Conservation (phyloP, 805 yeast genomes). For the Wickerhamiella allomyrinae region DNA sequence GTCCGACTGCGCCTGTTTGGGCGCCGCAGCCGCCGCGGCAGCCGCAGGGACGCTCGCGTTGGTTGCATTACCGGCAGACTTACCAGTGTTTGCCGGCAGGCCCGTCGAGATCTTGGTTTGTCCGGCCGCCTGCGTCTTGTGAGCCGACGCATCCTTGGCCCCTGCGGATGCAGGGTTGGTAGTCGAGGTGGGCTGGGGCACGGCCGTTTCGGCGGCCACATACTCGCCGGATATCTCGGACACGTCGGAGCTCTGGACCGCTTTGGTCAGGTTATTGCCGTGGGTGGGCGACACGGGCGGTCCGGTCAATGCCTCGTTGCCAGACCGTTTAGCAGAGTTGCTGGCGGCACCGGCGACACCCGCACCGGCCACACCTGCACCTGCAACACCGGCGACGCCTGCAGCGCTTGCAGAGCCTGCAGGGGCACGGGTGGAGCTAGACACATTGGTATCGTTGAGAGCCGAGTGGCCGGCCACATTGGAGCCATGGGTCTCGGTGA, state of each 20-base stretch:
- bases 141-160: not conserved
- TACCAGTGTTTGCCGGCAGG: not conserved
- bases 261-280: too few relatives aligned
- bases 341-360: not conserved
- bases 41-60: conserved; percentile 1
- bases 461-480: not conserved
- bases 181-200: too few relatives aligned
- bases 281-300: too few relatives aligned
- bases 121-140: not conserved
- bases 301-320: too few relatives aligned
- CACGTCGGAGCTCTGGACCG: too few relatives aligned
- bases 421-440: not conserved
- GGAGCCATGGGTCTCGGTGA: not conserved
- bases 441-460: too few relatives aligned
- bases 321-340: too few relatives aligned
- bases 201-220: too few relatives aligned
- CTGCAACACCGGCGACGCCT: not conserved
- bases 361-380: not conserved
- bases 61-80: not conserved
- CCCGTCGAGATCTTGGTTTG: not conserved
- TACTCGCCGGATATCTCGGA: not conserved
- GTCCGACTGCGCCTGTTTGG: not conserved
- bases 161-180: too few relatives aligned
- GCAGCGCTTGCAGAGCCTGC: not conserved
- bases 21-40: conserved; percentile 7